Conservation (phyloP, 2,329 filamentous ascomycete genomes). For the Didymella sp. region DNA sequence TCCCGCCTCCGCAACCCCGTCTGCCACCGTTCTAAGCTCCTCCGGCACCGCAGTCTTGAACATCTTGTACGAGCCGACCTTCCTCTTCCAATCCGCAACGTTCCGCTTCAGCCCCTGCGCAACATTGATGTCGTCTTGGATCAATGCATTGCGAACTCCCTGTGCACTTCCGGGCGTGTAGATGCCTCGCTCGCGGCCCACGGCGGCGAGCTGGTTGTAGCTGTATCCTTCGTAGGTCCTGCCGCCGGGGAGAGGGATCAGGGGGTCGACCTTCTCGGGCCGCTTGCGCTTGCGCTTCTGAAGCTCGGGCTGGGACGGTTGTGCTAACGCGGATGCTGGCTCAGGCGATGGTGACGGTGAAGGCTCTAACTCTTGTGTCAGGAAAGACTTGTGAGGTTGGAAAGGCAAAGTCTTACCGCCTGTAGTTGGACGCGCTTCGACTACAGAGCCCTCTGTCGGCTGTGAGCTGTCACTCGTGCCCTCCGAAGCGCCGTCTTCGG, state of each 20-base stretch:
- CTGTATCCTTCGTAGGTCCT: conserved; percentile 20
- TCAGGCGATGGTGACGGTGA: background rate
- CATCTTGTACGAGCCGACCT: background rate
- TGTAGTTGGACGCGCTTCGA: background rate
- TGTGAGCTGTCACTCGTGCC: background rate
- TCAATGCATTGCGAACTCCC: conserved; percentile 24
- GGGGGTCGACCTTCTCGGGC: background rate
- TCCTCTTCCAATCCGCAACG: background rate
- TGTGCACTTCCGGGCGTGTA: conserved; percentile 18
- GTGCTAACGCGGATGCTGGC: background rate
- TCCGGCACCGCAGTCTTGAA: background rate
- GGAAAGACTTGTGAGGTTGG: background rate
- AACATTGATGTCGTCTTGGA: conserved; percentile 30
- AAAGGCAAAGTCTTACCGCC: background rate
- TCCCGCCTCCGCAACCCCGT: background rate
- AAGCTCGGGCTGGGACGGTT: background rate
- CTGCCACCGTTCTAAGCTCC: background rate
- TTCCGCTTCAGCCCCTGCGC: conserved; percentile 15
- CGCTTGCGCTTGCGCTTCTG: background rate
- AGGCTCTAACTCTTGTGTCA: background rate
- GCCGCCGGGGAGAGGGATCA: conserved; percentile 7
- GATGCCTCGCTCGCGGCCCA: conserved; percentile 27
- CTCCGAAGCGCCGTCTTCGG: background rate
- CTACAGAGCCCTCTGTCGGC: background rate
- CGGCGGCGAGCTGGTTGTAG: conserved; percentile 26